Conservation (phyloP, 2,329 filamentous ascomycete genomes). For the Pyrenophora graminea region DNA sequence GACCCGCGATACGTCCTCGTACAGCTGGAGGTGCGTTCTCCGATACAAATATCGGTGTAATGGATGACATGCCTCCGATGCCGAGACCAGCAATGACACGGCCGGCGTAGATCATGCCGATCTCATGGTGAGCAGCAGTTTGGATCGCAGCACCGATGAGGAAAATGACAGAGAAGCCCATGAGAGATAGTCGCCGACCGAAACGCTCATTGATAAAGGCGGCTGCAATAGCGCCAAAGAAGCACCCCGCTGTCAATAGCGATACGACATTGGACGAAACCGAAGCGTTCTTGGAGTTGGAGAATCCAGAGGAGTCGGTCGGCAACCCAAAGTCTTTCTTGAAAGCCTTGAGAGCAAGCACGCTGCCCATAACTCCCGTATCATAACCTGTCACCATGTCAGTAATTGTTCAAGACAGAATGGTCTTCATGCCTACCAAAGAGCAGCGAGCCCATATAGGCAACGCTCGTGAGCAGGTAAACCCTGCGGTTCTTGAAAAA, state of each 20-base stretch:
- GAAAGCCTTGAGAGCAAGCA: constrained; percentile 13
- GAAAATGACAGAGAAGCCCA: constrained; percentile 9
- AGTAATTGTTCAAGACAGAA: not conserved
- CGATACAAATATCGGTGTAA: constrained; percentile 53
- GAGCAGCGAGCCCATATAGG: constrained; percentile 15
- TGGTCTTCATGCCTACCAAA: not conserved
- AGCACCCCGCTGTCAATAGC: constrained; percentile 12
- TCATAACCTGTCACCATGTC: constrained; percentile 7
- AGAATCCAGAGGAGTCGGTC: constrained; percentile 11
- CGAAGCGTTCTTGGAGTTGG: constrained; percentile 8
- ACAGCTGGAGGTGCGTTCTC: constrained; percentile 62
- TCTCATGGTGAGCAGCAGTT: constrained; percentile 11
- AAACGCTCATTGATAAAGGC: constrained; percentile 12
- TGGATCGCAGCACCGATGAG: constrained; percentile 13
- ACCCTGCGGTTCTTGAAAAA: constrained; percentile 16
- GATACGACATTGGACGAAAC: constrained; percentile 12
- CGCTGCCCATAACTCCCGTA: constrained; percentile 14
- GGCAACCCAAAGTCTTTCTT: constrained; percentile 13
- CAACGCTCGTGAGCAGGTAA: constrained; percentile 12
- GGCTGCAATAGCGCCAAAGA: constrained; percentile 14
- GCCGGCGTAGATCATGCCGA: constrained; percentile 11
- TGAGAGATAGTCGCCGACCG: constrained; percentile 10
- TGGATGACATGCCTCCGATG: constrained; percentile 58
- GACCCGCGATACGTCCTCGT: constrained; percentile 61
- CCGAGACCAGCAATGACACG: constrained; percentile 59